phyloP scores from a whole-genome alignment of 306 rosid genomes.

The Lotus japonicus region DNA sequence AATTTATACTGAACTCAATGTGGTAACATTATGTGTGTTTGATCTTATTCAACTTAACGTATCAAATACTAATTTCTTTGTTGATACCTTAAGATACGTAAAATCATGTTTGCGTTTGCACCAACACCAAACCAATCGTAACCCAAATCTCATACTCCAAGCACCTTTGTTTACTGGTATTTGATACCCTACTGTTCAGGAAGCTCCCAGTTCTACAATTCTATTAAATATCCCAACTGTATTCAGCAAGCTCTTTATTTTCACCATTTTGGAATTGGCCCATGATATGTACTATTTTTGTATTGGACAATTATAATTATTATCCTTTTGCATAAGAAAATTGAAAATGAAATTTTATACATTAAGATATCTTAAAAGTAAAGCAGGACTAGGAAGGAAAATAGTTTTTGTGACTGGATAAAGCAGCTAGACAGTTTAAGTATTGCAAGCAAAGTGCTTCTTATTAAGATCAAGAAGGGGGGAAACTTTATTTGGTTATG shows the following conservation, averaged over 20 bases:
- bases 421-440: neutral
- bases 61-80: too few relatives aligned
- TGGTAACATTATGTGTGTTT: too few relatives aligned
- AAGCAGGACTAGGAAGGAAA: conserved; percentile 8
- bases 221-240: conserved; percentile 25
- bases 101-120: too few relatives aligned
- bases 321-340: neutral
- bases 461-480: neutral
- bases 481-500: neutral
- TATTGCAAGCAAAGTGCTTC: conserved; percentile 18
- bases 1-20: too few relatives aligned
- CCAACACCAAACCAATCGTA: too few relatives aligned
- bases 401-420: conserved; percentile 10
- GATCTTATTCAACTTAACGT: too few relatives aligned
- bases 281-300: neutral
- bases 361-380: neutral
- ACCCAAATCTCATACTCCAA: conserved; percentile 1
- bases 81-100: too few relatives aligned
- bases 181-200: conserved; percentile 14
- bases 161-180: conserved; percentile 7
- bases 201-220: conserved; percentile 25
- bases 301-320: neutral
- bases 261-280: neutral
- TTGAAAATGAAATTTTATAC: neutral
- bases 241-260: conserved; percentile 20